Evolutionary conservation across 306 rosid species (phyloP).

Genomic region (Gastrolobium bilobum): DNA sequence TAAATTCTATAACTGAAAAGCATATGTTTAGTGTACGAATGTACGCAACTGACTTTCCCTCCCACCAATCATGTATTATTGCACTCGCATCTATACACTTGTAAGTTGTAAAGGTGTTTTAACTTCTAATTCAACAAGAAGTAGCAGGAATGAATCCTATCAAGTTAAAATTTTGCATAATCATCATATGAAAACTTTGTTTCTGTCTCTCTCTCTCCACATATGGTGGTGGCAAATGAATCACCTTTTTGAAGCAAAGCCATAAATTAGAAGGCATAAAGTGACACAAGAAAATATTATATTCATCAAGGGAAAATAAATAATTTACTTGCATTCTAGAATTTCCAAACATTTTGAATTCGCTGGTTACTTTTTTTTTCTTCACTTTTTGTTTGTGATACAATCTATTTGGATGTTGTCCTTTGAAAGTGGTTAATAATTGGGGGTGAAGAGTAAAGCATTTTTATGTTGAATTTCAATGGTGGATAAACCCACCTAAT

Average conservation of each 20-base stretch:
- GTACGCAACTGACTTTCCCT: too few relatives aligned
- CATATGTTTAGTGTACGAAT: too few relatives aligned
- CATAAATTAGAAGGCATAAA: neutral
- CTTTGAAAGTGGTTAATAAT: conserved; percentile 47
- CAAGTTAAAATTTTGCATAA: too few relatives aligned
- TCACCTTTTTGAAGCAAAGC: neutral
- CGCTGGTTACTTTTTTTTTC: neutral
- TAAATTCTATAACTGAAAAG: too few relatives aligned
- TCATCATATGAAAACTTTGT: too few relatives aligned
- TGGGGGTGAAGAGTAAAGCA: conserved; percentile 4
- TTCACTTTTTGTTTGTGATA: conserved; percentile 8
- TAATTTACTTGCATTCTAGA: neutral
- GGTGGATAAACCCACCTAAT: conserved; percentile 52
- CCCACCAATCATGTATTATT: too few relatives aligned
- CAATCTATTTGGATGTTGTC: conserved; percentile 14
- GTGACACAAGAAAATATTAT: neutral
- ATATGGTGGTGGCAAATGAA: conserved; percentile 24
- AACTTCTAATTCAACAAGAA: too few relatives aligned
- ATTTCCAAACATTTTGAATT: conserved; percentile 1
- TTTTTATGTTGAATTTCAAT: neutral
- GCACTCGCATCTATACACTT: too few relatives aligned
- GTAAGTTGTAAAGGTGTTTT: too few relatives aligned
- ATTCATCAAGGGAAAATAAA: neutral
- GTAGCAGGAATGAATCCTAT: too few relatives aligned
- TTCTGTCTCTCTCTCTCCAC: too few relatives aligned